These are phyloP conservation scores for Fusarium sp. DNA, from an alignment of 2,329 filamentous ascomycete genomes.

Conservation along the genomic window DNA sequence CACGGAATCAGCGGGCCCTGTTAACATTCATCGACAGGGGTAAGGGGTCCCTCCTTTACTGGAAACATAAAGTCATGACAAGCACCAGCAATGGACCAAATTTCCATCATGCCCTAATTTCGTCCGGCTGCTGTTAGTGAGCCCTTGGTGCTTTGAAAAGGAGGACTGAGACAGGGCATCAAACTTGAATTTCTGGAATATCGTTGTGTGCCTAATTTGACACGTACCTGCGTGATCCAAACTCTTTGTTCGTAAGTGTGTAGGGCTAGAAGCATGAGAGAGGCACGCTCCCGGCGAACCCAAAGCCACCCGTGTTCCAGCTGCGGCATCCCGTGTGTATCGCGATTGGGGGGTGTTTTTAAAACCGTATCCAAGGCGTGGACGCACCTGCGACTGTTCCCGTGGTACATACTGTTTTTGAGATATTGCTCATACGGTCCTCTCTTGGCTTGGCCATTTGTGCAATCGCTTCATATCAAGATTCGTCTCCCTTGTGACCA, in stretches of 20 bases:
- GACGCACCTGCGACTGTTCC: slow-evolving; percentile 22
- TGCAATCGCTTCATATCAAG: slow-evolving; percentile 22
- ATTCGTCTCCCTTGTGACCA: slow-evolving; percentile 17
- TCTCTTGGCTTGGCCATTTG: slow-evolving; percentile 24
- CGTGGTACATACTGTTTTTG: slow-evolving; percentile 34
- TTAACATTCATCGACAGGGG: slow-evolving; percentile 27
- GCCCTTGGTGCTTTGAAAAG: slow-evolving; percentile 25
- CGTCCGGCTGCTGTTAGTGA: slow-evolving; percentile 18
- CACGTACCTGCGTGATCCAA: slow-evolving; percentile 28
- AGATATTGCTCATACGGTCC: slow-evolving; percentile 31
- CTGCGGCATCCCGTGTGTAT: slow-evolving; percentile 28
- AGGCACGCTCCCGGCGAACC: slow-evolving; percentile 27
- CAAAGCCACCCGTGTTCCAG: slow-evolving; percentile 32
- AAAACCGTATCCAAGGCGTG: slow-evolving; percentile 19
- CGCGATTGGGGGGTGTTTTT: slow-evolving; percentile 34
- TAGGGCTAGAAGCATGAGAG: slow-evolving; percentile 35
- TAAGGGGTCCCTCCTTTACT: slow-evolving; percentile 21
- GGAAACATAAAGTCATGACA: slow-evolving; percentile 26
- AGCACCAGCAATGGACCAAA: slow-evolving; percentile 30
- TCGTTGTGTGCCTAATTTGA: slow-evolving; percentile 32
- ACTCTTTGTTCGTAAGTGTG: slow-evolving; percentile 18
- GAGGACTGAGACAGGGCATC: slow-evolving; percentile 34
- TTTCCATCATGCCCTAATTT: slow-evolving; percentile 39
- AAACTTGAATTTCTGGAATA: slow-evolving; percentile 24
- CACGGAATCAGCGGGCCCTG: slow-evolving; percentile 18